Evolutionary conservation across 768 basidiomycete species (phyloP).

Genomic region (Mycena alexandri): DNA sequence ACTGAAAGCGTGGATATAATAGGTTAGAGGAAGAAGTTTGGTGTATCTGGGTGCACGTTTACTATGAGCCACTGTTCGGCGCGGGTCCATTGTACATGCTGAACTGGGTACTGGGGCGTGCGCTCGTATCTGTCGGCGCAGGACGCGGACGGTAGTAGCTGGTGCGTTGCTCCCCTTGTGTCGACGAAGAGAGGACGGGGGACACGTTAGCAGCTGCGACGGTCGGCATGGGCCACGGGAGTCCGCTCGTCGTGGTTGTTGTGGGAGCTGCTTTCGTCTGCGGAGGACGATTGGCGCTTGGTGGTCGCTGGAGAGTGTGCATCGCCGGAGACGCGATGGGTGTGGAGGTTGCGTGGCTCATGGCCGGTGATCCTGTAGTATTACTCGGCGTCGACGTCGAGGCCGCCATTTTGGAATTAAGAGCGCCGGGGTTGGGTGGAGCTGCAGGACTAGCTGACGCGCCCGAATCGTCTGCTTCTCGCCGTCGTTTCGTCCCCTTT

Average conservation of each 20-base stretch:
- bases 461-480: conserved; percentile 56
- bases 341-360: conserved; percentile 56
- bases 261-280: conserved; percentile 41
- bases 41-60: too few relatives aligned
- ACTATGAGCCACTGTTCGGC: conserved; percentile 12
- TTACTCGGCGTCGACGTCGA: conserved; percentile 38
- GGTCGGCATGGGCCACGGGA: conserved; percentile 83
- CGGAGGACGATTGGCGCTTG: conserved; percentile 36
- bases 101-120: conserved; percentile 19
- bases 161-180: conserved; percentile 50
- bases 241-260: conserved; percentile 41
- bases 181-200: conserved; percentile 59
- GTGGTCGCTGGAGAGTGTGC: conserved; percentile 57
- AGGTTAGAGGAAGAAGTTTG: not conserved
- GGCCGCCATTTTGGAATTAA: conserved; percentile 40
- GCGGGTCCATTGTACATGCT: conserved; percentile 20
- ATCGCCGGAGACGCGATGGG: conserved; percentile 68
- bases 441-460: conserved; percentile 50
- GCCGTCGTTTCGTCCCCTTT: conserved; percentile 71
- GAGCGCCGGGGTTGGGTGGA: conserved; percentile 48
- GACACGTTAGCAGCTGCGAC: conserved; percentile 72
- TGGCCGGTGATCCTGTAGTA: conserved; percentile 52
- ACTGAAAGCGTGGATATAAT: too few relatives aligned
- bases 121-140: conserved; percentile 13
- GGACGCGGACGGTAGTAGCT: conserved; percentile 70